phyloP scores from a whole-genome alignment of 768 basidiomycete species.

The Leccinellum luteum region DNA sequence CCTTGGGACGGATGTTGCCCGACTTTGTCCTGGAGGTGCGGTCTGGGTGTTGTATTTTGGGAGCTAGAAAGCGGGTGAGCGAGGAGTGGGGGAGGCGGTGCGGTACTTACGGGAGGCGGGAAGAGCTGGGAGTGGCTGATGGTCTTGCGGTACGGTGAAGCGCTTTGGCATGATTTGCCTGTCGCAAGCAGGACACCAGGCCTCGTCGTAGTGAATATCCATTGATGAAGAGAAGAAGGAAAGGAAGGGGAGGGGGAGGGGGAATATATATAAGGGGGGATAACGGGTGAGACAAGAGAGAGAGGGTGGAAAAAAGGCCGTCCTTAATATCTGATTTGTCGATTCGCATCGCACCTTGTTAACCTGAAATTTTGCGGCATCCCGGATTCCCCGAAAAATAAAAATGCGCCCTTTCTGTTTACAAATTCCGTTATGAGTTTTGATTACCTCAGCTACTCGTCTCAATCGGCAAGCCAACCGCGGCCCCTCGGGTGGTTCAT shows the following conservation, averaged over 20 bases:
- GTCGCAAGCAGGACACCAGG: slow-evolving; percentile 82
- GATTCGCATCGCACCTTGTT: slow-evolving; percentile 30
- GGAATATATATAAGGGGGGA: slow-evolving; percentile 13
- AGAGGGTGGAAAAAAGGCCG: slow-evolving; percentile 27
- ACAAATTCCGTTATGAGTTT: slow-evolving; percentile 33
- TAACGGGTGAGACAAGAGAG: slow-evolving; percentile 24
- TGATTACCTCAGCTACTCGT: slow-evolving; percentile 27
- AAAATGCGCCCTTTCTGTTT: slow-evolving; percentile 23
- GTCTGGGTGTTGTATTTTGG: slow-evolving; percentile 29
- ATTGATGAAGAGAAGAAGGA: no score
- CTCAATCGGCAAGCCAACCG: slow-evolving; percentile 30
- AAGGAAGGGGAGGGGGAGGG: slow-evolving; percentile 4
- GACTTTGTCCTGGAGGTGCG: slow-evolving; percentile 36
- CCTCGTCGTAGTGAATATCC: slow-evolving; percentile 54
- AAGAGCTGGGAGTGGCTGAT: slow-evolving; percentile 25
- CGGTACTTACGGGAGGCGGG: slow-evolving; percentile 31
- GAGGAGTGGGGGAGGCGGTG: slow-evolving; percentile 14
- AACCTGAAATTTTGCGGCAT: slow-evolving; percentile 16
- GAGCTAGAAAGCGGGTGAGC: slow-evolving; percentile 14
- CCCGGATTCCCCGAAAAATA: slow-evolving; percentile 28
- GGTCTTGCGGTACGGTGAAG: slow-evolving; percentile 42
- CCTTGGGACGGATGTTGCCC: slow-evolving; percentile 36
- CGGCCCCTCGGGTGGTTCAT: slow-evolving; percentile 31
- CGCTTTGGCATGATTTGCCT: slow-evolving; percentile 81
- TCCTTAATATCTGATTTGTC: slow-evolving; percentile 39